Evolutionary conservation across 73 alveolate species (phyloP), one percentile per base, ranked within the genome.

Genomic region (Symbiodinium pilosum): DNA sequence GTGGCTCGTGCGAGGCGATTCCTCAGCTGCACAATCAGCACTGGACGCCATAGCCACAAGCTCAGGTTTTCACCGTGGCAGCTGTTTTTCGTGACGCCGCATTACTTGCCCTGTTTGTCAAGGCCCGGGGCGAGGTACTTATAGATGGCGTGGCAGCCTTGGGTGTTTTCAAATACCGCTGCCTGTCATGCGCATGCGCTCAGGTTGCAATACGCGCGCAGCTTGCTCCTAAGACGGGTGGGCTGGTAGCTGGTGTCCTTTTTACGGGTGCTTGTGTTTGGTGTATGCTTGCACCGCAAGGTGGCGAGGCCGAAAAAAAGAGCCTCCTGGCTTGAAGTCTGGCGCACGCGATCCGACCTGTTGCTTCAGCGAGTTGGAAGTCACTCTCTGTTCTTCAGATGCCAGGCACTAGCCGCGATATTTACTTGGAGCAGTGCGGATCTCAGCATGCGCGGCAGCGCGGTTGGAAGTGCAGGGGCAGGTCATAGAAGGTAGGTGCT

Each of bases 401-500:
- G 88, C 84, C 94, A 87, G 94, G 94, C 85, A 87, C 94, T 68
- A 87, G 94, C 26, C 94, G 94, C 59, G 94, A 87, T 64, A 87
- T 87, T 4, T 87, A 87, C n/a, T 30, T 87, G 77, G 94, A 87
- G 86, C 94, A 87, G 94, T 32, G 26, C 36, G 39, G 30, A 24
- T n/a, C 81, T 64, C 81, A 3, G 32, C 2, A 11, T 18, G 32
- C 28, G 11, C 3, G 39, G 81, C 30, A 28, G 39, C 38, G 81
- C 20, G 30, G 4, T 64, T 64, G 26, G 30, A 38, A 64, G 5
- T 28, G 81, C 41, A 24, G 9, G n/a, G n/a, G n/a, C n/a, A n/a
- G n/a, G n/a, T n/a, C n/a, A n/a, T n/a, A n/a, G n/a, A n/a, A n/a
- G n/a, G n/a, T n/a, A n/a, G n/a, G n/a, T n/a, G 81, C 30, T 38